Base-by-base conservation (phyloP, 768 basidiomycete genomes). In the Macrolepiota albuminosa region DNA sequence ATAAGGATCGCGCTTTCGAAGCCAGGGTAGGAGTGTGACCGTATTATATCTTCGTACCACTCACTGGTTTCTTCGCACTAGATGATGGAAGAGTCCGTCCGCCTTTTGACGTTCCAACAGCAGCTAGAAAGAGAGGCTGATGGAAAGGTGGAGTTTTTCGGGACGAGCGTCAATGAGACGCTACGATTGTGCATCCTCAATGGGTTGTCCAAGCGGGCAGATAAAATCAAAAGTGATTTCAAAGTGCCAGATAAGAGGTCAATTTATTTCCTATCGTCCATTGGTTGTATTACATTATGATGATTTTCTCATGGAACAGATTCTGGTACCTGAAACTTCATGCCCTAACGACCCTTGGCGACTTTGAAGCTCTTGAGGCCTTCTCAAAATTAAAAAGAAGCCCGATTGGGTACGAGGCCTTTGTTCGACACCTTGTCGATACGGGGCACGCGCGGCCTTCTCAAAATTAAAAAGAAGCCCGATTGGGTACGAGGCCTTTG, bases 161-260 rank as follows among this genome's bases (percentile, higher is more conserved):
- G 94, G 0, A 72, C 86, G 53, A 94, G 89, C 67, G 79, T 97
- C 57, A 95, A 91, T 66, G 91, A 91, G 61, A 97, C 97, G 2
- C 87, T 98, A 61, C 81, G 85, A 26, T 76, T 76, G 33, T 92
- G 93, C 63, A 70, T 98, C 21, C 69, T 89, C 37, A 91, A 90
- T 57, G 89, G 88, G 11, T 80, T 95, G 77, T 74, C 83, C 21
- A 98, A 95, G 75, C 82, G 86, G 60, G 97, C 95, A 0, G 97
- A 99, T 68, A 93, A 89, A 68, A 72, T 96, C 61, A 88, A 89
- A 69, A 78, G 79, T 1, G 96, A 98, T 64, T 98, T 93, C 78
- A 95, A 91, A 69, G 91, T 99, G 1, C 85, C 94, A 0, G 97
- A 98, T 69, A 98, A 95, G 76, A 80, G 96, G 95, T 94, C 55